Evolutionary conservation across 108 stramenopile species (phyloP).

Genomic region (Skeletonema costatum): DNA sequence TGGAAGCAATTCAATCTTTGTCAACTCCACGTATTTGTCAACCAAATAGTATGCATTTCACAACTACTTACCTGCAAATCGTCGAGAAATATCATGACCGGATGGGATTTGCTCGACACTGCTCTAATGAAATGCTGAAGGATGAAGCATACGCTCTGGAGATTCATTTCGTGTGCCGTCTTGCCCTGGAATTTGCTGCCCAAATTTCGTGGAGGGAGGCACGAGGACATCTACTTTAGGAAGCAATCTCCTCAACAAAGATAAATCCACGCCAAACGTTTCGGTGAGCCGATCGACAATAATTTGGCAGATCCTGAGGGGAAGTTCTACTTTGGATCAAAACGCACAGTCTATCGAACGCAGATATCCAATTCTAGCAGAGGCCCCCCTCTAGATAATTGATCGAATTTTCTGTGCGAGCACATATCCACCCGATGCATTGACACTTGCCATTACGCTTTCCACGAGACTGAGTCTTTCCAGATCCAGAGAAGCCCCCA

Average conservation of each 20-base stretch:
- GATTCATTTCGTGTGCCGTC: conserved; percentile 6
- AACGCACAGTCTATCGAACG: conserved; percentile 38
- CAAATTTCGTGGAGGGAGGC: neutral
- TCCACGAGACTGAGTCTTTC: conserved; percentile 34
- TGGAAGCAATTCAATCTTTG: neutral
- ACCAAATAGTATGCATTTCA: neutral
- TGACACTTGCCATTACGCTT: conserved; percentile 1
- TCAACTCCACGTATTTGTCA: neutral
- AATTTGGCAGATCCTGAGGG: neutral
- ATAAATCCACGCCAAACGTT: conserved; percentile 24
- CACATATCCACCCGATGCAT: conserved; percentile 9
- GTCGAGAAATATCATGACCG: conserved; percentile 40
- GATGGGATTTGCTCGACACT: conserved; percentile 24
- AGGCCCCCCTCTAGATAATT: conserved; percentile 23
- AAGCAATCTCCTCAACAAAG: conserved; percentile 17
- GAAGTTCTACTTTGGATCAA: conserved; percentile 6
- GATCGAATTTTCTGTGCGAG: conserved; percentile 34
- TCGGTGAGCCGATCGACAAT: conserved; percentile 15
- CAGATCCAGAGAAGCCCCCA: conserved; percentile 33
- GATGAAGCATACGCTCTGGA: conserved; percentile 36
- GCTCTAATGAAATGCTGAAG: conserved; percentile 40
- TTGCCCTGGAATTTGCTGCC: neutral
- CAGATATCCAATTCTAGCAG: conserved; percentile 22
- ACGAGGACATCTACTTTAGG: conserved; percentile 16
- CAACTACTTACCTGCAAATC: conserved; percentile 18